Evolutionary conservation across 129 eudicot genomes (phyloP), one percentile per base, ranked within the genome.

Genomic region (Pittosporum tobira): DNA sequence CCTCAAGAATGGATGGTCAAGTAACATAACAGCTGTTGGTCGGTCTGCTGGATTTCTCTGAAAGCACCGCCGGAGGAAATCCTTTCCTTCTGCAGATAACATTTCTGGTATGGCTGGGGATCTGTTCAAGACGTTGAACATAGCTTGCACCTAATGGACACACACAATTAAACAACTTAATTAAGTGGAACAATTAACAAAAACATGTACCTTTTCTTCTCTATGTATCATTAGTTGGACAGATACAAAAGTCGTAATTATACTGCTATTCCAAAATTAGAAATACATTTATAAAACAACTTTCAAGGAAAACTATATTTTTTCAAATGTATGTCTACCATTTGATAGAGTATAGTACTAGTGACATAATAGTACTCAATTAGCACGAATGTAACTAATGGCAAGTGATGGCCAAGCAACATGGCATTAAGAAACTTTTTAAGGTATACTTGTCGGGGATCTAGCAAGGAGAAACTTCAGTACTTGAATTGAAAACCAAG

Each of bases 11-110:
- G 89, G 87, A 78, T 90, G 98, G 19, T 80, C 87, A 15, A 90
- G 82, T 42, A 90, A 78, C 77, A 0, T 47, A 59, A 53, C 66
- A 57, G 98, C 95, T 10, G 95, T 67, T 60, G 87, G 83, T n/a
- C 98, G 77, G 2, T 82, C 84, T 69, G 72, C 94, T 57, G 98
- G 98, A 50, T 70, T 73, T 72, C 94, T 79, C 71, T 73, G 94
- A 49, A 90, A 87, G 62, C 98, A 90, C 36, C 58, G 30, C 20
- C 16, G 46, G 18, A 90, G 76, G 63, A 90, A 90, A 71, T 90
- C 95, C 73, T 83, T 90, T 25, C 98, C 98, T 67, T 80, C 95
- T 22, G 76, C 37, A 55, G 94, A 90, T 69, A 90, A 69, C 16
- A 67, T 75, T 69, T 90, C 94, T 6, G 98, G 95, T 59, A 83